Evolutionary conservation across 306 rosid species (phyloP).

Genomic region (Castanea crenata): DNA sequence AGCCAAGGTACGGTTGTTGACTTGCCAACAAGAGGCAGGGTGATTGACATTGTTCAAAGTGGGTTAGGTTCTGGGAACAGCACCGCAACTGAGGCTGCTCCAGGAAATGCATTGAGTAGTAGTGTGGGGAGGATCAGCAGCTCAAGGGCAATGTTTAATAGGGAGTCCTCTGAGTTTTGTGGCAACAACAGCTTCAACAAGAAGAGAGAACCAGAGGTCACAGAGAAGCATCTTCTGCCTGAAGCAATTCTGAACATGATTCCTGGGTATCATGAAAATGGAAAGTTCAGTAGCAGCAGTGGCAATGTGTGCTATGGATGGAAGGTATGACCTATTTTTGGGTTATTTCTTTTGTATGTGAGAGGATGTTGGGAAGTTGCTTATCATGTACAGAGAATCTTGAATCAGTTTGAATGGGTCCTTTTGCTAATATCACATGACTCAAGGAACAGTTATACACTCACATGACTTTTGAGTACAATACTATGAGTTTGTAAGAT

Average conservation of each 20-base stretch:
- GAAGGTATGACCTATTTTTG: neutral
- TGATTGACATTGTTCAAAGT: neutral
- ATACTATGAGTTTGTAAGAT: neutral
- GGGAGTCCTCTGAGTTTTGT: conserved; percentile 1
- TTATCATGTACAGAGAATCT: neutral
- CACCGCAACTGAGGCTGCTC: conserved; percentile 1
- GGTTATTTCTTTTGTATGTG: too few relatives aligned
- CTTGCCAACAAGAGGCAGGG: neutral
- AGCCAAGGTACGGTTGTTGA: neutral
- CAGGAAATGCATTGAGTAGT: neutral
- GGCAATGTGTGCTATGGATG: neutral
- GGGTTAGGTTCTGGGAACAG: neutral
- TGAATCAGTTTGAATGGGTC: neutral
- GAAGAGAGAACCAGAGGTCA: conserved; percentile 7
- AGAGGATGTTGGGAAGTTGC: neutral
- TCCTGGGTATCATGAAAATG: conserved; percentile 3
- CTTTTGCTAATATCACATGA: neutral
- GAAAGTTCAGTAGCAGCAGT: neutral
- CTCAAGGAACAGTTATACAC: neutral
- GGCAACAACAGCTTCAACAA: neutral
- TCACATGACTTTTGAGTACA: too few relatives aligned
- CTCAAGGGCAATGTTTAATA: neutral
- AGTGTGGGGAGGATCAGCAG: conserved; percentile 1
- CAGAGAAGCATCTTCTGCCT: neutral
- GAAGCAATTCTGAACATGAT: neutral